These are phyloP conservation scores for Copromyces sp. DNA, from an alignment of 495 filamentous ascomycete genomes.

Conservation along the genomic window DNA sequence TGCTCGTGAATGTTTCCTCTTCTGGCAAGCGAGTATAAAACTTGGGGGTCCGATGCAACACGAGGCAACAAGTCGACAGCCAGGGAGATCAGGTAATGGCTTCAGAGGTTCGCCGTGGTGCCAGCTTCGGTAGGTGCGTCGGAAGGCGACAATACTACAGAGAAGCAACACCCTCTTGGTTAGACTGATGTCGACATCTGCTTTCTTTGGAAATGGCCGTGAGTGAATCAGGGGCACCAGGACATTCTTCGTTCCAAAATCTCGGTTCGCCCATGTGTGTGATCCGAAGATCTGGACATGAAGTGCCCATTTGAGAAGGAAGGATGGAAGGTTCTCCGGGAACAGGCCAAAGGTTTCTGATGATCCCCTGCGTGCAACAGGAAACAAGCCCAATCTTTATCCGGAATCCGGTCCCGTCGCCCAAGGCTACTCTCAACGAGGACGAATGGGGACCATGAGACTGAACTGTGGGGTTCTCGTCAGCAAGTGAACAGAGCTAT, in stretches of 20 bases:
- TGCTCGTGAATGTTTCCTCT: background rate
- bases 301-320: conserved; percentile 2
- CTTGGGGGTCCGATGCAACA: background rate
- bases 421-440: background rate
- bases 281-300: conserved; percentile 1
- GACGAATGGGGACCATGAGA: background rate
- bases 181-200: background rate
- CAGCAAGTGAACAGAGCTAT: background rate
- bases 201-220: background rate
- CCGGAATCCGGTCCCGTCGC: background rate
- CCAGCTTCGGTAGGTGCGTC: conserved; percentile 1
- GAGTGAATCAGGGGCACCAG: background rate
- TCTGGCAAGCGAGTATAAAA: background rate
- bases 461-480: background rate
- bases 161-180: background rate
- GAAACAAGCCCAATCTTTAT: background rate
- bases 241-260: background rate
- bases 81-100: background rate
- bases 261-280: background rate
- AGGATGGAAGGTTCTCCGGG: conserved; percentile 1
- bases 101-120: background rate
- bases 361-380: background rate
- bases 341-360: background rate
- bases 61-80: background rate
- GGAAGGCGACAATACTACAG: background rate